Percentiles rank a stretch among this genome's conserved stretches.
Evolutionary conservation across 495 filamentous ascomycete species (phyloP).

Genomic region (Chaetomium fimeti): DNA sequence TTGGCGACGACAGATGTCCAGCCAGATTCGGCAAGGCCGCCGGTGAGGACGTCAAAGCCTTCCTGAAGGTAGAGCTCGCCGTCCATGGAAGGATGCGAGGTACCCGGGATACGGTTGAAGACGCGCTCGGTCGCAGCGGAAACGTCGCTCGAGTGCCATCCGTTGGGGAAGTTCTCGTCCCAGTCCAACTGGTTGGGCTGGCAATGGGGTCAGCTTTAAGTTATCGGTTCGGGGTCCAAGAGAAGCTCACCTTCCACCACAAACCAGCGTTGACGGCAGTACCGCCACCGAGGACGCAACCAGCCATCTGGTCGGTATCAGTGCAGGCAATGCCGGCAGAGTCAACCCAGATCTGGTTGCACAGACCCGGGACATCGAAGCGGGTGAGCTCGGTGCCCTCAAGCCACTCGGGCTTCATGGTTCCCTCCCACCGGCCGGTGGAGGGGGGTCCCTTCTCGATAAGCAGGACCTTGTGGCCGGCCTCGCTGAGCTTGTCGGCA

Average conservation of each 20-base stretch:
- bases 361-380: constrained; percentile 74
- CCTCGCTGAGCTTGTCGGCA: constrained; percentile 60
- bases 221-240: background rate
- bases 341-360: constrained; percentile 64
- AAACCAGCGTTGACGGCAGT: constrained; percentile 67
- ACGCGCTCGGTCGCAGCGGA: constrained; percentile 56
- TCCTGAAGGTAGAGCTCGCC: constrained; percentile 66
- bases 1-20: constrained; percentile 65
- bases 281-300: constrained; percentile 73
- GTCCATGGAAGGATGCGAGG: constrained; percentile 63
- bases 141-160: constrained; percentile 69
- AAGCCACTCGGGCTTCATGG: constrained; percentile 60
- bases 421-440: constrained; percentile 58
- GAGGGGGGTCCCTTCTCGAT: constrained; percentile 64
- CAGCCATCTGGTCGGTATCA: constrained; percentile 69
- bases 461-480: constrained; percentile 61
- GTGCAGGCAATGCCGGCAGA: constrained; percentile 62
- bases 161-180: constrained; percentile 70
- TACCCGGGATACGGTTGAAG: constrained; percentile 68
- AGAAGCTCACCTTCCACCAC: constrained; percentile 49
- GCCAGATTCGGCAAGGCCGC: constrained; percentile 56
- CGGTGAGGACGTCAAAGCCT: constrained; percentile 59
- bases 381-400: constrained; percentile 63
- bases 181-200: constrained; percentile 56
- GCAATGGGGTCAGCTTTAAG: background rate